Evolutionary conservation across 2,329 filamentous ascomycete species (phyloP), one percentile per base, ranked within the genome.

Genomic region (Trichoderma gracile): DNA sequence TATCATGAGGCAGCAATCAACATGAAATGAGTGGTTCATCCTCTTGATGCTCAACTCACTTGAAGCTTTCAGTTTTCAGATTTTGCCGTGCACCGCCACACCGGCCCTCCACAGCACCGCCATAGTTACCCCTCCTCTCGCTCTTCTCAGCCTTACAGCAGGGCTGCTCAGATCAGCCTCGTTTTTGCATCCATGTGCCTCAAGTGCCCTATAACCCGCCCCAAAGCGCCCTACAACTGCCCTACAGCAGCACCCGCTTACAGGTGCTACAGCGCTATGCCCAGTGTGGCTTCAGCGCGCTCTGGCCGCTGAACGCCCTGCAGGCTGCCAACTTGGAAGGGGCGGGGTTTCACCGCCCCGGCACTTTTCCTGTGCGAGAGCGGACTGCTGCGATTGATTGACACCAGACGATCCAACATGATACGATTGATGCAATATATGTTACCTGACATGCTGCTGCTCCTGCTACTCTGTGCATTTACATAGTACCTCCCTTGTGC

Each of bases 61-160:
- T n/a, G n/a, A n/a, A 49, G 23, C 10, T 25, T 52, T 30, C 25
- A 33, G n/a, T 12, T 33, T 30, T 52, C 25, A 19, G 17, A 27
- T 53, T 40, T n/a, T 38, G 17, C 15, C 8, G 12, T 25, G 30
- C 30, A 40, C 33, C 23, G 54, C 54, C 54, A 57, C 54, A 46
- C 0, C 7, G 8, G 5, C 43, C 21, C 45, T 30, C 14, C 33
- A 38, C 12, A 38, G 33, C 33, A 38, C 33, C 14, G 33, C 33
- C 33, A 38, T 12, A 38, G 3, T 4, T 38, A 38, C 54, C 40
- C 19, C 15, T 43, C 42, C 45, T 9, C 30, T 12, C 9, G 30
- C 30, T 8, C 14, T 25, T 8, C 14, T 50, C 56, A 60, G 43
- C 43, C 46, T 60, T 60, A 38, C 25, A 60, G n/a, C 46, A 60